Evolutionary conservation across 1,284 basidiomycete species (phyloP), one percentile per base, ranked within the genome.

Genomic region (Ceratobasidium sp.): DNA sequence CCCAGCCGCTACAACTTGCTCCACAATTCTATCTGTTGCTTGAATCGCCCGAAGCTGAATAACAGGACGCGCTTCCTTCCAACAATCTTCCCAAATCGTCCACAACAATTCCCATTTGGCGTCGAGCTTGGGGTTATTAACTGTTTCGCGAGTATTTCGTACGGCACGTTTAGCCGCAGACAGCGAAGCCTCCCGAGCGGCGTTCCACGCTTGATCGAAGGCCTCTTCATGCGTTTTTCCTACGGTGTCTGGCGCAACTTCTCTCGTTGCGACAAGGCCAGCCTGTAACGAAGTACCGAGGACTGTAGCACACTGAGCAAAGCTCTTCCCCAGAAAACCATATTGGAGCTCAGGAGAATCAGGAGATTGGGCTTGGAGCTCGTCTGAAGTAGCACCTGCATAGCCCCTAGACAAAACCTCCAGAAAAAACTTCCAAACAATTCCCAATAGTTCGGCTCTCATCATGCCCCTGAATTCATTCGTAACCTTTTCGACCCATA

Each of bases 191-290:
- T 2, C 54, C 1, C 14, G 25, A 18, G 53, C 53, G 12, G 28
- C 66, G n/a, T 44, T 33, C 36, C 38, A 59, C 6, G 66, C 66
- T n/a, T 40, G 48, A 48, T 69, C 40, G 12, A 69, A 69, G 0
- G 44, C 54, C 2, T 14, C 21, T 0, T 44, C 14, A 44, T 62
- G 60, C 4, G 21, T 30, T 38, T 48, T 30, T 30, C 40, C 60
- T 9, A 33, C 42, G n/a, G 18, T 14, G 6, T 38, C 14, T 48
- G 59, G 38, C 4, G 42, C 66, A n/a, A 54, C 66, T 16, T 46
- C 38, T 21, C 42, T 38, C 2, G 28, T 28, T 0, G 66, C 66
- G 28, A 8, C 25, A 4, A 69, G 53, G 4, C 21, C 66, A 9
- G 23, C 21, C 1, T 48, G 36, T 8, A 69, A 14, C 7, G 42